Evolutionary conservation across 139 green algal genomes (phyloP).

Genomic region (Parachlorella kessleri): DNA sequence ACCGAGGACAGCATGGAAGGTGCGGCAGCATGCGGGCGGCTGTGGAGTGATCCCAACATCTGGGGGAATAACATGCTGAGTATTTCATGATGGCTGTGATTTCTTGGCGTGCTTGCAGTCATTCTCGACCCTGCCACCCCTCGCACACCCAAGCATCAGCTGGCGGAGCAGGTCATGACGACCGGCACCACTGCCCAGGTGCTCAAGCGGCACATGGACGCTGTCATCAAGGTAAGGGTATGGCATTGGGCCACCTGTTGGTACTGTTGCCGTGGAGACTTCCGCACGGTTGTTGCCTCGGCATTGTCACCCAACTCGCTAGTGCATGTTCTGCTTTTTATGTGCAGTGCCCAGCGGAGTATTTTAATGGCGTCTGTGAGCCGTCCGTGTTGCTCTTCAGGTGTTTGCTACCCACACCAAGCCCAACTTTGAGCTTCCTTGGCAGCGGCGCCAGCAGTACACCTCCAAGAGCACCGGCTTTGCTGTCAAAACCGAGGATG

Average conservation of each 20-base stretch:
- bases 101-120: constrained; percentile 9
- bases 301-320: no score
- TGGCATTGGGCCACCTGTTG: not conserved
- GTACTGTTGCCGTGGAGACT: no score
- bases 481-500: constrained; percentile 56
- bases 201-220: constrained; percentile 54
- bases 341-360: no score
- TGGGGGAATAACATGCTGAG: no score
- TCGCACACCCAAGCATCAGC: constrained; percentile 38
- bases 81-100: no score
- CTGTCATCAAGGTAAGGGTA: constrained; percentile 45
- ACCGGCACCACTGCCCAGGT: constrained; percentile 9
- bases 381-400: no score
- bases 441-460: constrained; percentile 35
- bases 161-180: constrained; percentile 12
- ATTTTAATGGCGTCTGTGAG: no score
- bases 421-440: constrained; percentile 71
- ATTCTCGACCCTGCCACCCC: constrained; percentile 39
- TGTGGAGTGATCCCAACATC: no score
- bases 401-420: constrained; percentile 82
- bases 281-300: no score
- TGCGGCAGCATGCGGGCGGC: no score
- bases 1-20: no score
- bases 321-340: no score
- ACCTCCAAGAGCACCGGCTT: constrained; percentile 57